Evolutionary conservation across 2,329 filamentous ascomycete species (phyloP).

Genomic region (Penicillium sp.): DNA sequence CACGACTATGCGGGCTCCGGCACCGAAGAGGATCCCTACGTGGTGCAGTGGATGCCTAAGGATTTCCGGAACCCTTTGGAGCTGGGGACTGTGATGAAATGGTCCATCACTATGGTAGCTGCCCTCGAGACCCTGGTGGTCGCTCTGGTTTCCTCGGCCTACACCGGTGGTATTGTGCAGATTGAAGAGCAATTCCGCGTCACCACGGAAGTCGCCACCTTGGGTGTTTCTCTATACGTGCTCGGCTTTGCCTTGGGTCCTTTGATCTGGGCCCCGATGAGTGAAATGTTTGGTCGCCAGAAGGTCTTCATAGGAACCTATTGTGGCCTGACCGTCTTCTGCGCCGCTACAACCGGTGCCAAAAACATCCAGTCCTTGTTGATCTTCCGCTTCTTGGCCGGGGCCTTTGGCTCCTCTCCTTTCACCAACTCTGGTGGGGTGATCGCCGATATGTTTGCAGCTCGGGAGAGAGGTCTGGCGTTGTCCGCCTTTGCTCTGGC

Average conservation of each 20-base stretch:
- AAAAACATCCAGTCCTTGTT: conserved; percentile 60
- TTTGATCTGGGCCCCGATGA: conserved; percentile 45
- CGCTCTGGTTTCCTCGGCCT: conserved; percentile 44
- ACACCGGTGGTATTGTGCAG: conserved; percentile 39
- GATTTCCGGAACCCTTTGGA: conserved; percentile 45
- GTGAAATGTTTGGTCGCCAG: conserved; percentile 40
- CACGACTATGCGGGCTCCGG: conserved; percentile 38
- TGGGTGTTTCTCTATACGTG: conserved; percentile 48
- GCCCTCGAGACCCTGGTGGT: conserved; percentile 44
- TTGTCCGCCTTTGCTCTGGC: conserved; percentile 64
- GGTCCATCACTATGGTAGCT: conserved; percentile 39
- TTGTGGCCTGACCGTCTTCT: conserved; percentile 57
- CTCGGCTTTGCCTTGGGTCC: conserved; percentile 48
- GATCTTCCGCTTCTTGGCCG: conserved; percentile 66
- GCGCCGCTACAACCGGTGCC: conserved; percentile 57
- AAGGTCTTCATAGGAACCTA: conserved; percentile 35
- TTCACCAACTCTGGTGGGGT: conserved; percentile 63
- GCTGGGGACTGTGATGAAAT: conserved; percentile 37
- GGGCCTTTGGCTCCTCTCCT: conserved; percentile 60
- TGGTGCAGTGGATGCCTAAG: conserved; percentile 44
- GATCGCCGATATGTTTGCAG: conserved; percentile 61
- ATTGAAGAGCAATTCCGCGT: conserved; percentile 37
- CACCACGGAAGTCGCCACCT: conserved; percentile 37
- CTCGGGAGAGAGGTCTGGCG: conserved; percentile 55
- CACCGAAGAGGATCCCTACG: conserved; percentile 43